phyloP scores from a whole-genome alignment of 2,329 filamentous ascomycete species.

The Beauveria brongniartii region DNA sequence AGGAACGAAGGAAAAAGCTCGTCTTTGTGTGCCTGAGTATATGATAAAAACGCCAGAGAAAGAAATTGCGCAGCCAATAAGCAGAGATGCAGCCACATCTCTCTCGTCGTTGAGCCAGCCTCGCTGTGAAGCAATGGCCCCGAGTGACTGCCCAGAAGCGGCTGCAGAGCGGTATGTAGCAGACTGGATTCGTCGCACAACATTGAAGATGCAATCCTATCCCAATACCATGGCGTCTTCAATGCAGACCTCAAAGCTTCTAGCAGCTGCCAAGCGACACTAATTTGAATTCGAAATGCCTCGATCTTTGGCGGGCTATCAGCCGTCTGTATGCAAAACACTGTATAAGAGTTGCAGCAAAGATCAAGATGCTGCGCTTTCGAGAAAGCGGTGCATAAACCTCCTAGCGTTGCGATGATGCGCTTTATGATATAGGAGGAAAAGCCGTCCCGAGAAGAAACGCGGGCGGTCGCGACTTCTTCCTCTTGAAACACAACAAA shows the following conservation, averaged over 20 bases:
- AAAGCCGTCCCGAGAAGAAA: accelerated
- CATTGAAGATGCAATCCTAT: accelerated
- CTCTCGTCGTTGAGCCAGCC: background rate
- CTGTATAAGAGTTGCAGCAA: background rate
- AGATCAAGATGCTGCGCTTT: background rate
- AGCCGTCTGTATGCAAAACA: background rate
- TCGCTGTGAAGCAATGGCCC: background rate
- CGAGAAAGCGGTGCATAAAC: background rate
- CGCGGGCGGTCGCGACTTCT: background rate
- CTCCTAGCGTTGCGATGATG: background rate
- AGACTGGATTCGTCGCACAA: background rate
- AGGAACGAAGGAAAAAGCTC: background rate
- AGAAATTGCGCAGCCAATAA: background rate
- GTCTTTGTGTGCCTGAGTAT: background rate
- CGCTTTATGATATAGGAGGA: background rate
- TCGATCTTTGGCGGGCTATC: background rate
- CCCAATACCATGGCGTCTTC: accelerated
- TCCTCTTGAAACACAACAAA: background rate
- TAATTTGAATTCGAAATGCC: background rate
- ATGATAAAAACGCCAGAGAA: background rate
- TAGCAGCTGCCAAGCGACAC: background rate
- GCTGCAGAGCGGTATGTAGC: background rate
- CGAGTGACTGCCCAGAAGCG: background rate
- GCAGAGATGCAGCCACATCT: background rate
- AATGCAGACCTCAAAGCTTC: background rate